phyloP scores from a whole-genome alignment of 2,329 filamentous ascomycete genomes.

The Aureobasidium sp. region DNA sequence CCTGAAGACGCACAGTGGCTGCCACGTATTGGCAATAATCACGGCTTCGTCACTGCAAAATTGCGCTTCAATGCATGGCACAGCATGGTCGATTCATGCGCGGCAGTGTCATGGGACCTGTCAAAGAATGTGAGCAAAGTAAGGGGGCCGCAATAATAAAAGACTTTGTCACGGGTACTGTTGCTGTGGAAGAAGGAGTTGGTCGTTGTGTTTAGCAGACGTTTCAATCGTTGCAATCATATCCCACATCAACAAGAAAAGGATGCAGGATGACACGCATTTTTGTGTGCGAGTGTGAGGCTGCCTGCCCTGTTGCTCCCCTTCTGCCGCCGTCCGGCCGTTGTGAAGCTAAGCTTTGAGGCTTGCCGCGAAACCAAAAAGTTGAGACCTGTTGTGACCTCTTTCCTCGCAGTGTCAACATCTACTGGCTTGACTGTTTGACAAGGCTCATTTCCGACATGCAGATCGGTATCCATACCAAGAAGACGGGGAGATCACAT shows the following conservation, averaged over 20 bases:
- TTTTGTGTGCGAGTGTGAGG: not conserved
- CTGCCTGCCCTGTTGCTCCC: not conserved
- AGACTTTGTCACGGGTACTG: slow-evolving; percentile 1
- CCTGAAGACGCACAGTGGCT: not conserved
- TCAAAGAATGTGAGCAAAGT: slow-evolving; percentile 5
- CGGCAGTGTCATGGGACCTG: slow-evolving; percentile 1
- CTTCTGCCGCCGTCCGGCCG: slow-evolving; percentile 1
- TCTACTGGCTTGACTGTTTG: slow-evolving; percentile 8
- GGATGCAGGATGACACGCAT: slow-evolving; percentile 9
- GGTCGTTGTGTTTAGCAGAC: slow-evolving; percentile 6
- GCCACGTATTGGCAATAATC: slow-evolving; percentile 10
- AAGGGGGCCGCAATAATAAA: slow-evolving; percentile 6
- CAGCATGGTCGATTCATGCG: slow-evolving; percentile 8
- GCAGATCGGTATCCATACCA: slow-evolving; percentile 10
- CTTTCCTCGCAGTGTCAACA: slow-evolving; percentile 6
- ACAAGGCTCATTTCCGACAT: slow-evolving; percentile 12
- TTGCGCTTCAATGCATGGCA: not conserved
- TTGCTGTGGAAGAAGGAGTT: slow-evolving; percentile 7
- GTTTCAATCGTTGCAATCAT: slow-evolving; percentile 10
- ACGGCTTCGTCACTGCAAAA: slow-evolving; percentile 5
- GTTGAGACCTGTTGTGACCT: slow-evolving; percentile 3
- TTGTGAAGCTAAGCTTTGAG: not conserved
- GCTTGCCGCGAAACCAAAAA: slow-evolving; percentile 5
- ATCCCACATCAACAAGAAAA: slow-evolving; percentile 4
- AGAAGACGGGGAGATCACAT: not conserved